Evolutionary conservation across 768 basidiomycete species (phyloP), one percentile per base, ranked within the genome.

Genomic region (Neoboletus brunneissimus): DNA sequence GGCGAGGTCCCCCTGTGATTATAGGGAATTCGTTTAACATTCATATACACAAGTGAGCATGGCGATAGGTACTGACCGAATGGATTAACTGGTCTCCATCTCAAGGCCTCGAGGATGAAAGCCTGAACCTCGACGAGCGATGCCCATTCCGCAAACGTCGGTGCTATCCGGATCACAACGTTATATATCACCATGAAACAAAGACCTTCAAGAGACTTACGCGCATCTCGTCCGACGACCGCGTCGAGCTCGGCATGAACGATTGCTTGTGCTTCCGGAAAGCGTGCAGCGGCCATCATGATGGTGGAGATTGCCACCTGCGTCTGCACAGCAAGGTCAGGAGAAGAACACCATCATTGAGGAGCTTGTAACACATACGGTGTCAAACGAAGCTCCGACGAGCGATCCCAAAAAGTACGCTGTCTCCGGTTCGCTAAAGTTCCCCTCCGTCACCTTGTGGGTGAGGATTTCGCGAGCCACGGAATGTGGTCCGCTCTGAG

Each of bases 381-480:
- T 85, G 55, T 85, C 85, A 1, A 81, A 79, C 0, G 84, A 83
- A 18, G 85, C 85, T 20, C 84, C 85, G 42, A 85, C 40, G 70
- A 87, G 79, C 10, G 79, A 79, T 1, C 85, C 85, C 2, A 80
- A 79, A 23, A 87, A 76, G 65, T 82, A 87, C 0, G 84, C 79
- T 0, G 76, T 76, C 58, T 87, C 84, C 13, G 76, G 68, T 52
- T 81, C 77, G 6, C 77, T 76, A 3, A 86, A 69, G 13, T 77
- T 77, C 13, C 81, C 76, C 40, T 81, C 79, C 0, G 64, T 61
- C 53, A 82, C 64, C 9, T 53, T 80, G 2, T 74, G 75, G 37
- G 80, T 79, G 4, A 84, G 62, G 41, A 84, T 76, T 55, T 82
- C 81, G 62, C 77, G 79, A 1, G 78, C 81, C 46, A 87, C 83